Evolutionary conservation across 371 early-diverging fungal species (phyloP).

Genomic region (Syncephalis plumigaleata): DNA sequence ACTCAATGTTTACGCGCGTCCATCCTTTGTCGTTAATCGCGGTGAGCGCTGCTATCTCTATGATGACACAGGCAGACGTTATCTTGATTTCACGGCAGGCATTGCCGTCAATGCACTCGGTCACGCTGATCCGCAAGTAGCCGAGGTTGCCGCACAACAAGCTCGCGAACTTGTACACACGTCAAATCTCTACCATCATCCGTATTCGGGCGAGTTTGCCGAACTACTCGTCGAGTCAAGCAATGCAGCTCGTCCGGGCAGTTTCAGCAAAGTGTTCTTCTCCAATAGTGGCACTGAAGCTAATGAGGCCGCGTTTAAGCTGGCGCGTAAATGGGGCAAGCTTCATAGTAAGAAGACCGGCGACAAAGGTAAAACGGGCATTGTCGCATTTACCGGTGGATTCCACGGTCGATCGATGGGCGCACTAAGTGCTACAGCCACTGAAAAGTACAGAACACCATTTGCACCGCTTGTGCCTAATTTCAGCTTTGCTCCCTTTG

Average conservation of each 20-base stretch:
- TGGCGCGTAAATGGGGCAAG: constrained; percentile 81
- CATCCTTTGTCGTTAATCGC: constrained; percentile 38
- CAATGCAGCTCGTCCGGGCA: constrained; percentile 18
- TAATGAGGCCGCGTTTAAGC: constrained; percentile 85
- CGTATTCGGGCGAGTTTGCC: constrained; percentile 55
- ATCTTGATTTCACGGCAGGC: constrained; percentile 74
- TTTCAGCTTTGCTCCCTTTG: constrained; percentile 45
- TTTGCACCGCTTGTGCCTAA: constrained; percentile 83
- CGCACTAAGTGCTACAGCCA: constrained; percentile 78
- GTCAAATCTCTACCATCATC: constrained; percentile 71
- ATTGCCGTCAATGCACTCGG: constrained; percentile 86
- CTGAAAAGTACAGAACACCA: constrained; percentile 79
- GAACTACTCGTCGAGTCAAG: constrained; percentile 41
- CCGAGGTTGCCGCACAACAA: constrained; percentile 55
- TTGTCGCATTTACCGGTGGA: constrained; percentile 69
- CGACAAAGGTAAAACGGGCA: constrained; percentile 22
- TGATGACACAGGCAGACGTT: constrained; percentile 43
- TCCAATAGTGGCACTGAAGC: constrained; percentile 87
- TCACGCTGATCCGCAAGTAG: constrained; percentile 54
- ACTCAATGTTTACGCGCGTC: constrained; percentile 43
- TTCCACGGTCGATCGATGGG: constrained; percentile 95
- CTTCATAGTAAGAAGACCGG: constrained; percentile 8
- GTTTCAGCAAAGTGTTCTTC: constrained; percentile 54
- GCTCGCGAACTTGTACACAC: constrained; percentile 53
- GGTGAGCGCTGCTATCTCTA: constrained; percentile 61